Base-by-base conservation (phyloP, 768 basidiomycete genomes). In the Saitozyma podzolica region DNA sequence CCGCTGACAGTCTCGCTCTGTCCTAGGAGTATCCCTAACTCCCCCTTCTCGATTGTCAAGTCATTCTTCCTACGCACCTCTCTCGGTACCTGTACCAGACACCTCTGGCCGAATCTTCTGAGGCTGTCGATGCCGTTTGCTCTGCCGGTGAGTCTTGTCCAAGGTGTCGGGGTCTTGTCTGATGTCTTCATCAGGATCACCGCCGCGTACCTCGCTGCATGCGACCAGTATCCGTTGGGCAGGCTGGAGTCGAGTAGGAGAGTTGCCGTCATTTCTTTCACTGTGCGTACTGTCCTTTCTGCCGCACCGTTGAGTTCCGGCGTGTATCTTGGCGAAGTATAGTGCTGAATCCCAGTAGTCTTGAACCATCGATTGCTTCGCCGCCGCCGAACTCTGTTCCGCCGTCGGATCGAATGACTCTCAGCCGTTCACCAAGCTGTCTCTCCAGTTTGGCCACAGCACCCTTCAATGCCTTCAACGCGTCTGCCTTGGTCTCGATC, bases 331-430 rank as follows among this genome's bases (percentile, higher is more conserved):
- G 60, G 62, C 10, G 62, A 58, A 10, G 48, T 37, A 6, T 63
- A 52, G 39, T 63, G 62, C 17, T 45, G 29, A 40, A 63, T 63
- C 9, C 62, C 62, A 3, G 37, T 16, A 9, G 20, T 9, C 8
- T 14, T 41, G 41, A 60, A 63, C 48, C 49, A 63, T 16, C 17
- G 10, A 11, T 16, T 11, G 64, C 50, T 11, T 7, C 17, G 9
- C n/a, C 19, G 11, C 53, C 41, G 48, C 19, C 52, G 45, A 55
- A 71, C 47, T 71, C 67, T 13, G 11, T 37, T n/a, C 69, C 69
- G 9, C 64, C 62, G 48, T 71, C 69, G 4, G 64, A 58, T 4
- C 69, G 66, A 2, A 71, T 7, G n/a, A 58, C 40, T 19, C 59
- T 19, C n/a, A 71, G 58, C 42, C 56, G 60, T 13, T 50, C n/a